These are phyloP conservation scores for Xerocomellus chrysenteron DNA, from an alignment of 768 basidiomycete species.

Conservation along the genomic window DNA sequence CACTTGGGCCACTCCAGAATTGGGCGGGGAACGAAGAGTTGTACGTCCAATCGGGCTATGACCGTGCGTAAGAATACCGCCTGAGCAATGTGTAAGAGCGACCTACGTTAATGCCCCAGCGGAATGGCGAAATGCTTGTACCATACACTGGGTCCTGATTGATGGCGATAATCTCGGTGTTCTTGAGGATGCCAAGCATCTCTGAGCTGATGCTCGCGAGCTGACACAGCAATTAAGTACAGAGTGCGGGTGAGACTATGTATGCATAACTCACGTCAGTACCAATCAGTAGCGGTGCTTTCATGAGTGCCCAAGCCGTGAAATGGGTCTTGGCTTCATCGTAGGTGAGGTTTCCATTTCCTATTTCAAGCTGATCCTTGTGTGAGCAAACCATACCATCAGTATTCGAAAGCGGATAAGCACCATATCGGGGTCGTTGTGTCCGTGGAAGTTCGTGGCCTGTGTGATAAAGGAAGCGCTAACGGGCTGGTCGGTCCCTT, in stretches of 20 bases:
- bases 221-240: constrained; percentile 27
- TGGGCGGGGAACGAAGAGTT: constrained; percentile 54
- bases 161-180: constrained; percentile 63
- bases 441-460: constrained; percentile 62
- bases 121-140: constrained; percentile 63
- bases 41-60: constrained; percentile 36
- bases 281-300: constrained; percentile 63
- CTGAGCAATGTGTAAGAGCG: neutral
- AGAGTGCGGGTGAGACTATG: neutral
- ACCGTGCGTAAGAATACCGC: neutral
- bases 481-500: neutral
- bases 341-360: constrained; percentile 58
- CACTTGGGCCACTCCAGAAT: constrained; percentile 64
- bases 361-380: constrained; percentile 51
- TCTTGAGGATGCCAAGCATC: constrained; percentile 54
- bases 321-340: constrained; percentile 70
- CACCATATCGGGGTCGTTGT: constrained; percentile 67
- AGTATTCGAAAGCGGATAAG: neutral
- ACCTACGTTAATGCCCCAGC: constrained; percentile 64
- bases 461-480: constrained; percentile 66
- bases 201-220: constrained; percentile 50
- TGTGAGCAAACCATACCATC: constrained; percentile 1
- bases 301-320: constrained; percentile 70
- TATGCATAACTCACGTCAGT: constrained; percentile 43
- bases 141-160: constrained; percentile 65